phyloP scores from a whole-genome alignment of 345 rosid genomes.

The Eutrema japonicum region DNA sequence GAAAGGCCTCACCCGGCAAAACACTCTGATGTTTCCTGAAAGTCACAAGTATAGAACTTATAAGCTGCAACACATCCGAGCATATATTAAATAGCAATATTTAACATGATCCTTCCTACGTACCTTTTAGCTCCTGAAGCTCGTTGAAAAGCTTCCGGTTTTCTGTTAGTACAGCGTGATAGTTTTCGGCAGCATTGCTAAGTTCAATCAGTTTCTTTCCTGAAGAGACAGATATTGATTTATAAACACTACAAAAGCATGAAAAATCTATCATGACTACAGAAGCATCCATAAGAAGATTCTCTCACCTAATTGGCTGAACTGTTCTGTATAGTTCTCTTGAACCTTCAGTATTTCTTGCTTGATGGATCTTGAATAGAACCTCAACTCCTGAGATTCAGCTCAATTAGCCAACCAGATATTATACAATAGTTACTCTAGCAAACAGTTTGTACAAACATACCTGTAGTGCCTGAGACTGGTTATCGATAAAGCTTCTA shows the following conservation, averaged over 20 bases:
- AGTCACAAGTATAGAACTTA: constrained; percentile 27
- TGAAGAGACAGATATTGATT: constrained; percentile 35
- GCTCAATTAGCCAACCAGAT: constrained; percentile 13
- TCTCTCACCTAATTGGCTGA: constrained; percentile 60
- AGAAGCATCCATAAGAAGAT: constrained; percentile 22
- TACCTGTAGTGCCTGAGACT: constrained; percentile 66
- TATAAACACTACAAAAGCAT: background rate
- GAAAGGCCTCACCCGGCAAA: constrained; percentile 83
- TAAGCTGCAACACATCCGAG: background rate
- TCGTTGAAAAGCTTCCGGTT: constrained; percentile 83
- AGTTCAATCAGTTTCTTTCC: constrained; percentile 62
- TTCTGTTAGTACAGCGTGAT: constrained; percentile 74
- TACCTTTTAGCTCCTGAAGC: constrained; percentile 94
- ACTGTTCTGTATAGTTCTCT: constrained; percentile 57
- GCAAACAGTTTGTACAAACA: constrained; percentile 5
- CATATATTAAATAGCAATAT: background rate
- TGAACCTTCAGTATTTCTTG: constrained; percentile 60
- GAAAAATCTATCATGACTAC: background rate
- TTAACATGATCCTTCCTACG: background rate
- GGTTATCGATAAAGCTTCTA: constrained; percentile 49
- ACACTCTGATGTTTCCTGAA: constrained; percentile 93
- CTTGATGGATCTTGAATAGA: constrained; percentile 62
- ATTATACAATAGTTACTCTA: constrained; percentile 15
- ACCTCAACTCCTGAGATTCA: constrained; percentile 63
- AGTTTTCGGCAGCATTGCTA: constrained; percentile 67